These are phyloP conservation scores for Porphyra umbilicalis DNA, from an alignment of 31 red algal species.

Conservation along the genomic window DNA sequence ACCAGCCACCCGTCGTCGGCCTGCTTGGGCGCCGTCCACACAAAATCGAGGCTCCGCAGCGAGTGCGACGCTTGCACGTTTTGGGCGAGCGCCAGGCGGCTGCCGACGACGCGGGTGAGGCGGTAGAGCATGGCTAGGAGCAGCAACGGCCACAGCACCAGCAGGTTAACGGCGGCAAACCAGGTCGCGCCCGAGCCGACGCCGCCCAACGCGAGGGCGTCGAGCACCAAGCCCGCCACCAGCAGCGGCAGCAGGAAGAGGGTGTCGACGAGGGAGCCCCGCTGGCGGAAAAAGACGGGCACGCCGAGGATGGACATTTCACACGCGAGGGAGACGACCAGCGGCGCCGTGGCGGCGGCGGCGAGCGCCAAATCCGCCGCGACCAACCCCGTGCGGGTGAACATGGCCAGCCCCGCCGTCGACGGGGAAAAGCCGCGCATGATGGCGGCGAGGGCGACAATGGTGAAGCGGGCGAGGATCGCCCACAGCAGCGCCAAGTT, in stretches of 20 bases:
- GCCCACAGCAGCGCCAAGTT: constrained; percentile 69
- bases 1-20: constrained; percentile 72
- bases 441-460: constrained; percentile 26
- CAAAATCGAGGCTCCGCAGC: constrained; percentile 71
- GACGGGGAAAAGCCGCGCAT: constrained; percentile 33
- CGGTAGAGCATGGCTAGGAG: constrained; percentile 33
- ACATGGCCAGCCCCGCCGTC: constrained; percentile 36
- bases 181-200: constrained; percentile 21
- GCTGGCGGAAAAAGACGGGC: neutral
- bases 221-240: constrained; percentile 22
- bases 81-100: constrained; percentile 37
- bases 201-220: constrained; percentile 20
- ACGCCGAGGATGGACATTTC: constrained; percentile 11
- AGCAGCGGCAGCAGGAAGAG: constrained; percentile 44
- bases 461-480: constrained; percentile 31
- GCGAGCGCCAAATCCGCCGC: constrained; percentile 27
- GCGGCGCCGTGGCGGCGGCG: constrained; percentile 3
- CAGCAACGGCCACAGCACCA: constrained; percentile 51
- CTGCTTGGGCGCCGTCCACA: constrained; percentile 58
- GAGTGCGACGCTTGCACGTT: constrained; percentile 39
- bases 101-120: constrained; percentile 58
- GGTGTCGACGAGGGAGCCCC: constrained; percentile 1
- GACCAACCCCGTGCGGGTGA: constrained; percentile 21
- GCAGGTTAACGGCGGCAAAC: constrained; percentile 38
- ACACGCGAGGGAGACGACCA: constrained; percentile 33